Conservation (phyloP, 176 grass and related monocot genomes). For the Hyparrhenia diplandra region DNA sequence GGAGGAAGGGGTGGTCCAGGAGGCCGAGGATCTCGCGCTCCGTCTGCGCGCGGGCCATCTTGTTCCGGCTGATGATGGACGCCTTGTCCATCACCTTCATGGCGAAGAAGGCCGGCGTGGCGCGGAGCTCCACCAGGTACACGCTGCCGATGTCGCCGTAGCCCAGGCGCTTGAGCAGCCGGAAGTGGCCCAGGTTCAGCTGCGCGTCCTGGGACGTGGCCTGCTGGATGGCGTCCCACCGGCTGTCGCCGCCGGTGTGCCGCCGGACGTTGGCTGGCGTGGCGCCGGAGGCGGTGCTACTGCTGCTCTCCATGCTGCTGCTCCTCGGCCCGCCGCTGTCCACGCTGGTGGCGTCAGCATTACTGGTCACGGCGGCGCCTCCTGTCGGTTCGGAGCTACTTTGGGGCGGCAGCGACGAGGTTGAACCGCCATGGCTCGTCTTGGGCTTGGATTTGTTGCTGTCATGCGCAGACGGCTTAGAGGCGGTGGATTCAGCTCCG, state of each 20-base stretch:
- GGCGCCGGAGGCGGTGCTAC: neutral
- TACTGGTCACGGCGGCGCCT: neutral
- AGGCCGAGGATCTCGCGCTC: constrained; percentile 57
- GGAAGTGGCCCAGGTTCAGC: constrained; percentile 68
- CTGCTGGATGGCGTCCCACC: constrained; percentile 49
- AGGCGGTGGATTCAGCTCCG: neutral
- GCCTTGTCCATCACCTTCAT: no score
- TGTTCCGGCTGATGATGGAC: constrained; percentile 41
- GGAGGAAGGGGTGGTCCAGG: constrained; percentile 39
- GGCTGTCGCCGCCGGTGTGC: constrained; percentile 53
- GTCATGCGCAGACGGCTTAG: constrained; percentile 5
- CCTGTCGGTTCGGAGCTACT: neutral
- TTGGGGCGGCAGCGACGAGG: neutral
- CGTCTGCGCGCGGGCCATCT: constrained; percentile 47
- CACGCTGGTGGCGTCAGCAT: neutral
- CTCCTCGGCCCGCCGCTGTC: constrained; percentile 33
- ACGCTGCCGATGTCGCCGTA: constrained; percentile 98
- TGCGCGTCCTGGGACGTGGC: constrained; percentile 21
- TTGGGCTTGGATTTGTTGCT: constrained; percentile 23
- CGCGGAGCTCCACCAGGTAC: constrained; percentile 85
- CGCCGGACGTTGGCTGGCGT: constrained; percentile 29
- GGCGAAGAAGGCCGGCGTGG: neutral
- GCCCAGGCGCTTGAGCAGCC: constrained; percentile 79
- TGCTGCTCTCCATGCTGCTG: constrained; percentile 45
- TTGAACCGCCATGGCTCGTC: neutral